Evolutionary conservation across 2,329 filamentous ascomycete genomes (phyloP).

Genomic region (Nemania sp.): DNA sequence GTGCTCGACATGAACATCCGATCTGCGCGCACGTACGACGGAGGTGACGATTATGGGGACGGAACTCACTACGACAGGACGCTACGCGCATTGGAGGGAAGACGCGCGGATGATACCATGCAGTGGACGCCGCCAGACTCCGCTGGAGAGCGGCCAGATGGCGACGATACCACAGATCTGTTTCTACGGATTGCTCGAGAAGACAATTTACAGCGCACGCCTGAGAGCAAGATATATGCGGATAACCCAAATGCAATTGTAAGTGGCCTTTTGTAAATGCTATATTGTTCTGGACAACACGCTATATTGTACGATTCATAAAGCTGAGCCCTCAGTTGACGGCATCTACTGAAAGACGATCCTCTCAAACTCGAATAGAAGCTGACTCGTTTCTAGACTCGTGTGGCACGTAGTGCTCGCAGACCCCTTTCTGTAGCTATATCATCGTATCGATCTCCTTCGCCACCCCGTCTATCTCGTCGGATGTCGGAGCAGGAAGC

Average conservation of each 20-base stretch:
- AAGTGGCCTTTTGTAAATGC: conserved; percentile 43
- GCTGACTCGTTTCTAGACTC: conserved; percentile 48
- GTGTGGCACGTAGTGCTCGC: conserved; percentile 53
- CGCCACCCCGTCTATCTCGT: conserved; percentile 56
- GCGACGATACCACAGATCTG: conserved; percentile 61
- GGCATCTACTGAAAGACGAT: not conserved
- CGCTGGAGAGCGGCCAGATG: conserved; percentile 45
- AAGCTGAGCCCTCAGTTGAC: not conserved
- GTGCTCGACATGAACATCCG: conserved; percentile 57
- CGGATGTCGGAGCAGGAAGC: conserved; percentile 62
- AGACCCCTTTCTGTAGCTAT: conserved; percentile 59
- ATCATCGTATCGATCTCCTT: conserved; percentile 49
- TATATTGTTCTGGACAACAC: not conserved
- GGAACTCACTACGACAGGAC: conserved; percentile 54
- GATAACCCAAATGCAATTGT: conserved; percentile 51
- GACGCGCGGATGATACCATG: conserved; percentile 43
- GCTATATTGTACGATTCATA: conserved; percentile 5
- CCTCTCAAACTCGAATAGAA: not conserved
- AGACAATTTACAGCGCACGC: conserved; percentile 48
- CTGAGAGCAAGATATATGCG: conserved; percentile 40
- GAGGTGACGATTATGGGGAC: conserved; percentile 49
- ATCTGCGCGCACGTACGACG: conserved; percentile 49
- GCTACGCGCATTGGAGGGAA: conserved; percentile 56
- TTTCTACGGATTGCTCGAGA: conserved; percentile 64
- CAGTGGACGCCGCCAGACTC: conserved; percentile 50